Evolutionary conservation across 345 rosid species (phyloP), one percentile per base, ranked within the genome.

Genomic region (Populus nigra): DNA sequence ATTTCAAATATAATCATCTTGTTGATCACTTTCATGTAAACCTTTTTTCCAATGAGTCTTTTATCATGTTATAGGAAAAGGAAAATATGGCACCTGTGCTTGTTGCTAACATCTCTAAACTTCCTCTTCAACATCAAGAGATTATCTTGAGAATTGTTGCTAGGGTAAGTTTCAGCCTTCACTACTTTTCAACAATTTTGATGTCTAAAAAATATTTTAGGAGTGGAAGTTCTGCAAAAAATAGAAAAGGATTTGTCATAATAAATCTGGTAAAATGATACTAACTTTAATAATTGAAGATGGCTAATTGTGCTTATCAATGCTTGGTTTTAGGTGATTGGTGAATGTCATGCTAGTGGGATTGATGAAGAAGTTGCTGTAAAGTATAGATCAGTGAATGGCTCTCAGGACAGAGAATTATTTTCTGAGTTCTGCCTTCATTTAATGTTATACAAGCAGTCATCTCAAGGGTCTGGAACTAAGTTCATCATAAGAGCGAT

Each of bases 371-470:
- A 92, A 77, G 83, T 84, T 79, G 90, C 91, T 78, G 86, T 69
- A 65, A 93, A 91, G 81, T 95, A 95, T 83, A 88, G 71, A 80
- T 86, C 84, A 82, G 57, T 86, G 69, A 79, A 78, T 78, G 82
- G 73, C 75, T 83, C 85, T 68, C 86, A 80, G 86, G 98, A 91
- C 76, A 87, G 72, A 72, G 94, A 92, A 69, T 78, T 90, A 75
- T 89, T 95, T 83, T 79, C 91, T 83, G 98, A 95, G 79, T 91
- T 93, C 81, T 95, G 94, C 85, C 93, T 91, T 81, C 91, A 90
- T 76, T 80, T 86, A 39, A 76, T 93, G 72, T 83, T 93, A 86
- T 91, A 92, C 83, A 96, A 88, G 82, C 92, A 88, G 69, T 80
- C 88, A 57, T 79, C 94, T 80, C 97, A 86, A 84, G 87, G 97